Evolutionary conservation across 2,329 filamentous ascomycete species (phyloP), one percentile per base, ranked within the genome.

Genomic region (Calonectria montana): DNA sequence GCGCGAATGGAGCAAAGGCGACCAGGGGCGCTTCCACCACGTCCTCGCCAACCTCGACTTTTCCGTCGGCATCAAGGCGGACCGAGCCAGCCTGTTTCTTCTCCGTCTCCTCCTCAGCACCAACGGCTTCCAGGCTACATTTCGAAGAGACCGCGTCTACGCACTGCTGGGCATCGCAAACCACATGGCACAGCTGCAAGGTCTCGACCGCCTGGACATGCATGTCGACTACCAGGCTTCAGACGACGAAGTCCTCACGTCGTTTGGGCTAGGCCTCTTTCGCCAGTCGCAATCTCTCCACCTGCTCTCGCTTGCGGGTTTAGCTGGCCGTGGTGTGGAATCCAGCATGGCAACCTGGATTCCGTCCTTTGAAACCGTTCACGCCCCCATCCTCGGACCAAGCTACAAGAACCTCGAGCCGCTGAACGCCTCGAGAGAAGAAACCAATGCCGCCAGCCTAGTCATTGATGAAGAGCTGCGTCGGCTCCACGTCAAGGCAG

Each of bases 131-230:
- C 66, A 66, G 9, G 75, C 76, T 7, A 80, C 76, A 0, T 62
- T 73, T 1, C 65, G 67, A 2, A 68, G 74, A 21, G 77, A 80
- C 41, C 71, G 78, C 16, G 72, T 80, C 9, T 80, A 79, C 48
- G 74, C 74, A 7, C 69, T 80, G 25, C 71, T 80, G 0, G 78
- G 77, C 25, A 64, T 80, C n/a, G 71, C 73, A 4, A 77, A 78
- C 65, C 72, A 76, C 29, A 67, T 78, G 35, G 70, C 67, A 16
- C 66, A 69, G 25, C 35, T 50, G 6, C 67, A 76, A 48, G 70
- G 68, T 7, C 64, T 48, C 2, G 67, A 74, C 8, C 68, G 73
- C 7, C 39, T 76, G 1, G 61, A 59, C 29, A 35, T 78, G 10
- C 47, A 55, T 3, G 53, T 78, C 37, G 76, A 78, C 71, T 78